phyloP scores from a whole-genome alignment of 306 rosid species.

The Canavalia ensiformis region DNA sequence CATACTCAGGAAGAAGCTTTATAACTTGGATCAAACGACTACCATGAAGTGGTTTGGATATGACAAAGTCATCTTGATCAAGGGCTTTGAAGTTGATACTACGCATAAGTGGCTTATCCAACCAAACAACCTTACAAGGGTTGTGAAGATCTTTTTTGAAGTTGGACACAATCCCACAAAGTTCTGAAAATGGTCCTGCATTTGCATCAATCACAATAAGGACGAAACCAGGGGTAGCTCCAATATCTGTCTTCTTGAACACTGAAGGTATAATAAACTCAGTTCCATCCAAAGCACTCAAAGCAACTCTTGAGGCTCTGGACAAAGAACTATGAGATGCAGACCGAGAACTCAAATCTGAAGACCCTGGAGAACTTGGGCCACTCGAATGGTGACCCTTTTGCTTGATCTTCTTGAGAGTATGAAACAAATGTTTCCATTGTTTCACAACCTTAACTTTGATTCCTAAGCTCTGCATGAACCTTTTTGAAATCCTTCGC shows the following conservation, averaged over 20 bases:
- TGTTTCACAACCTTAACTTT: slow-evolving; percentile 47
- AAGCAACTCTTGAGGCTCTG: slow-evolving; percentile 36
- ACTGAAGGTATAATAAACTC: slow-evolving; percentile 34
- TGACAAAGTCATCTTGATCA: slow-evolving; percentile 58
- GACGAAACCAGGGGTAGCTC: slow-evolving; percentile 44
- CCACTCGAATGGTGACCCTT: slow-evolving; percentile 20
- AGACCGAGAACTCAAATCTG: slow-evolving; percentile 36
- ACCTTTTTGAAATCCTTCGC: slow-evolving; percentile 31
- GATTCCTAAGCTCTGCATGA: slow-evolving; percentile 55
- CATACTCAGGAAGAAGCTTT: slow-evolving; percentile 77
- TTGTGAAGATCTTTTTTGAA: slow-evolving; percentile 47
- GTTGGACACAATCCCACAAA: slow-evolving; percentile 23
- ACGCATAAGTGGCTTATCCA: slow-evolving; percentile 53
- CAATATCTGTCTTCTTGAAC: slow-evolving; percentile 41
- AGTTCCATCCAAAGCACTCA: slow-evolving; percentile 43
- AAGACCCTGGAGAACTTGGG: slow-evolving; percentile 45
- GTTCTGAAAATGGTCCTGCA: slow-evolving; percentile 50
- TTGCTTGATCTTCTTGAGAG: slow-evolving; percentile 50
- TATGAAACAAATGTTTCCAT: slow-evolving; percentile 21
- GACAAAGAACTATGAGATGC: slow-evolving; percentile 28
- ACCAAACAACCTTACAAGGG: slow-evolving; percentile 74
- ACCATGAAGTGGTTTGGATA: slow-evolving; percentile 75
- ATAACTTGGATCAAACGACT: slow-evolving; percentile 58
- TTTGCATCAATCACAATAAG: slow-evolving; percentile 53
- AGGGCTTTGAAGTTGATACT: slow-evolving; percentile 24